Evolutionary conservation across 2,329 filamentous ascomycete genomes (phyloP).

Genomic region (Ampelomyces quisqualis): DNA sequence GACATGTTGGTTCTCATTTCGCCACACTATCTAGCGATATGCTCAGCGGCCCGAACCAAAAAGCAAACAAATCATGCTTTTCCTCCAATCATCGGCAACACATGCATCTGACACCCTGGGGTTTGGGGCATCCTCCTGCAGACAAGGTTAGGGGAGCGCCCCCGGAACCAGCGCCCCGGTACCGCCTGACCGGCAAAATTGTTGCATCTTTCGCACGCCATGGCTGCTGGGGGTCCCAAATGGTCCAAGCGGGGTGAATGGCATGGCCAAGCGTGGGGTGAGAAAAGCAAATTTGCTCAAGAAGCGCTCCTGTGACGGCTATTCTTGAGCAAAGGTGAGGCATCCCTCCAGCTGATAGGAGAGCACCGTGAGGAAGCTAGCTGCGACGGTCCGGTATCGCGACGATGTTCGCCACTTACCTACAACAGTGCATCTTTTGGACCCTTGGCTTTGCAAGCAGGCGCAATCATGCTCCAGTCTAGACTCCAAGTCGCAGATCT

Average conservation of each 20-base stretch:
- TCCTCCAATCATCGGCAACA: conserved; percentile 10
- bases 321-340: conserved; percentile 2
- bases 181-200: conserved; percentile 18
- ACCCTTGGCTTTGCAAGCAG: neutral
- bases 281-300: conserved; percentile 12
- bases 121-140: conserved; percentile 11
- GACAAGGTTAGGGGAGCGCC: conserved; percentile 23
- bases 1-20: conserved; percentile 5
- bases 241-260: conserved; percentile 11
- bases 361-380: neutral
- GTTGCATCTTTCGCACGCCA: conserved; percentile 13
- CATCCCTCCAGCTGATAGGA: conserved; percentile 9
- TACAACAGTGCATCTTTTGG: neutral
- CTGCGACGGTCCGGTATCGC: conserved; percentile 4
- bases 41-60: conserved; percentile 11
- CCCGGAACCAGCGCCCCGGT: conserved; percentile 26
- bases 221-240: conserved; percentile 12
- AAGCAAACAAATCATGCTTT: conserved; percentile 15
- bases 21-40: conserved; percentile 21
- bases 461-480: neutral
- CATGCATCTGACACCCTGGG: conserved; percentile 14
- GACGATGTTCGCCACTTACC: conserved; percentile 2
- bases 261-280: conserved; percentile 15
- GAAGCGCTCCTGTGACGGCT: conserved; percentile 7
- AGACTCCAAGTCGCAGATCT: too few relatives aligned